A percentile compares a stretch with the other conserved stretches of the same genome.
Conservation (phyloP, 352 stramenopile species). For the Pythium coloratum region DNA sequence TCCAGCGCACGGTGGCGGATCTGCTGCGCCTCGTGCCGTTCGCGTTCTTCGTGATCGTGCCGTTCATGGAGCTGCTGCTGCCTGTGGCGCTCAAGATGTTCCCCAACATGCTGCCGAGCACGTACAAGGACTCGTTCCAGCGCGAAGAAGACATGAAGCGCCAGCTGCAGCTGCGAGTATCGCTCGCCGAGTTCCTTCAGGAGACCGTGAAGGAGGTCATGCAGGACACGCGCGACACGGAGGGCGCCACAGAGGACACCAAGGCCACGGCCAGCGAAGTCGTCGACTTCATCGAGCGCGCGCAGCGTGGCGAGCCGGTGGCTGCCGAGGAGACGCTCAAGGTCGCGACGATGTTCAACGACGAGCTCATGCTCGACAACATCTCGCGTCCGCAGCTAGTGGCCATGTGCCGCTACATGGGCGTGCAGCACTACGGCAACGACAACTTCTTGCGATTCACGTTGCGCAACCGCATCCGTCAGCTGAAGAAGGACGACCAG, state of each 20-base stretch:
- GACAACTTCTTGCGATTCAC: conserved; percentile 97
- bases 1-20: conserved; percentile 96
- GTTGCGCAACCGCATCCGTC: conserved; percentile 90
- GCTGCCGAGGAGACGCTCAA: conserved; percentile 81
- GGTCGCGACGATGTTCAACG: conserved; percentile 95
- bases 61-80: conserved; percentile 98
- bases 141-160: conserved; percentile 98
- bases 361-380: conserved; percentile 98
- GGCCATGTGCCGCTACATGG: conserved; percentile 98
- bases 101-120: conserved; percentile 98
- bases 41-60: conserved; percentile 97
- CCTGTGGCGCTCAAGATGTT: conserved; percentile 98
- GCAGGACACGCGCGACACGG: conserved; percentile 78
- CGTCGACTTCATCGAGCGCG: conserved; percentile 82
- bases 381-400: conserved; percentile 97
- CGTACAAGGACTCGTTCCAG: conserved; percentile 96
- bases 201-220: conserved; percentile 94
- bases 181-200: conserved; percentile 97
- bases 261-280: conserved; percentile 82
- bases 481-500: conserved; percentile 98
- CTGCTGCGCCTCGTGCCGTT: conserved; percentile 97
- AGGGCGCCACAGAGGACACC: conserved; percentile 75
- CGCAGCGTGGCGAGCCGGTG: conserved; percentile 74
- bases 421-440: conserved; percentile 94
- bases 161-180: conserved; percentile 94